phyloP scores from a whole-genome alignment of 345 rosid genomes.

The Ricinus communis region DNA sequence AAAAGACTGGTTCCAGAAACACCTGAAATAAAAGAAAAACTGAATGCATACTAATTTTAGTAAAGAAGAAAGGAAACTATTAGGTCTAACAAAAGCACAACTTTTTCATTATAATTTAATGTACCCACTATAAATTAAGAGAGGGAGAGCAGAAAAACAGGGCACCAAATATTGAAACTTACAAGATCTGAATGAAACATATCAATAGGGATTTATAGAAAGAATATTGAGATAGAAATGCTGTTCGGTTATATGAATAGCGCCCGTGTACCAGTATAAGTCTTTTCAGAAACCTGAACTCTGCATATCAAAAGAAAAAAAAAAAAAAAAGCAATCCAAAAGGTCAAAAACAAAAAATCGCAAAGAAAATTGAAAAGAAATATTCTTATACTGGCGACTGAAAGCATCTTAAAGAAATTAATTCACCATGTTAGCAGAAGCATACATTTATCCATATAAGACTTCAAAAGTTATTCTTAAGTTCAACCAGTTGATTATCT shows the following conservation, averaged over 20 bases:
- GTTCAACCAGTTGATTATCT: background rate
- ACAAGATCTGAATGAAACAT: conserved; percentile 99
- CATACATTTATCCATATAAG: background rate
- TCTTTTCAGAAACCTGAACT: conserved; percentile 87
- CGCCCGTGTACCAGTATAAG: conserved; percentile 94
- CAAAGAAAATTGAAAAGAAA: background rate
- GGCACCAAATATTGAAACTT: conserved; percentile 36
- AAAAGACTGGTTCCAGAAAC: conserved; percentile 98
- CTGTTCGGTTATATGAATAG: conserved; percentile 96
- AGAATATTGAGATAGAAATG: conserved; percentile 93
- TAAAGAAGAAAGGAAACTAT: conserved; percentile 11
- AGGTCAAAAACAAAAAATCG: background rate
- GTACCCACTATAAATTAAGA: background rate
- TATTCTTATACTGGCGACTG: background rate
- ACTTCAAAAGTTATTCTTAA: background rate
- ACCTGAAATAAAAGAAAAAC: conserved; percentile 99
- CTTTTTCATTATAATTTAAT: no score
- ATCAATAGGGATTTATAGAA: conserved; percentile 88
- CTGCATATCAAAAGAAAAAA: conserved; percentile 59
- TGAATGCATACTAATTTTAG: conserved; percentile 50
- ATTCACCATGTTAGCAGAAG: background rate
- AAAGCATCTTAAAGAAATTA: background rate
- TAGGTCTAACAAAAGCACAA: background rate
- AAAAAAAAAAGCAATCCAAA: conserved; percentile 18
- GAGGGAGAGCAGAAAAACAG: conserved; percentile 6